Percentiles rank a stretch among this genome's conserved stretches.
Conservation (phyloP, 2,329 filamentous ascomycete genomes). For the Neofusicoccum umdonicola region DNA sequence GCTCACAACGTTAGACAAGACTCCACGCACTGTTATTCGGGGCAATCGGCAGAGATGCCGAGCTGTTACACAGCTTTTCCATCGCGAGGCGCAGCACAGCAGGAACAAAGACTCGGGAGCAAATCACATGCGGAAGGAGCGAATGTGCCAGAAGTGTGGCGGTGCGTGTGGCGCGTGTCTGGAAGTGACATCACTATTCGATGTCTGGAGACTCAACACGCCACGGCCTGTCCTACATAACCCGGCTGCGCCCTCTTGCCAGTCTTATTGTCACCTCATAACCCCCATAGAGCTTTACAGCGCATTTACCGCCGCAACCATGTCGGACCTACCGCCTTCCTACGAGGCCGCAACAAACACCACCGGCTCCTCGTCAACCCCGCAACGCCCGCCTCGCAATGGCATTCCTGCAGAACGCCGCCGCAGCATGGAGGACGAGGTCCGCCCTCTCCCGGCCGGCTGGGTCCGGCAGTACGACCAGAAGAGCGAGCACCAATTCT, state of each 20-base stretch:
- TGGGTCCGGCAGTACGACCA: conserved; percentile 60
- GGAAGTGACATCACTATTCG: not conserved
- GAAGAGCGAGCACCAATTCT: conserved; percentile 58
- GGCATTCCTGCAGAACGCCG: conserved; percentile 53
- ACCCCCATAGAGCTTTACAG: too few species aligned
- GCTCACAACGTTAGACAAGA: too few species aligned
- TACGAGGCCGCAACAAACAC: conserved; percentile 32
- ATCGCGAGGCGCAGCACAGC: not conserved
- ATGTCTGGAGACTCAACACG: not conserved
- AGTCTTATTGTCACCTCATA: not conserved
- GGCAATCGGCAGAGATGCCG: too few species aligned
- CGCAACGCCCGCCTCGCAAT: conserved; percentile 41
- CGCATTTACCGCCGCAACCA: not conserved
- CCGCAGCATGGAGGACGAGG: conserved; percentile 62
- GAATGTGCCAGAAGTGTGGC: not conserved
- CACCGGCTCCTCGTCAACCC: conserved; percentile 20
- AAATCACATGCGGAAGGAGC: too few species aligned
- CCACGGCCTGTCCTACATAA: not conserved
- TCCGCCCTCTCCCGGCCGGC: conserved; percentile 52
- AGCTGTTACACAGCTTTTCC: not conserved
- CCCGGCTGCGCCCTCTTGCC: not conserved
- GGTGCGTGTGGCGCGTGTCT: not conserved
- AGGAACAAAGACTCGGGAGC: too few species aligned
- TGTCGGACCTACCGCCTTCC: conserved; percentile 26
- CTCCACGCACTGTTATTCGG: too few species aligned